A percentile compares a stretch with the other conserved stretches of the same genome.
Evolutionary conservation across 257 asterid species (phyloP).

Genomic region (Leonotis leonurus): DNA sequence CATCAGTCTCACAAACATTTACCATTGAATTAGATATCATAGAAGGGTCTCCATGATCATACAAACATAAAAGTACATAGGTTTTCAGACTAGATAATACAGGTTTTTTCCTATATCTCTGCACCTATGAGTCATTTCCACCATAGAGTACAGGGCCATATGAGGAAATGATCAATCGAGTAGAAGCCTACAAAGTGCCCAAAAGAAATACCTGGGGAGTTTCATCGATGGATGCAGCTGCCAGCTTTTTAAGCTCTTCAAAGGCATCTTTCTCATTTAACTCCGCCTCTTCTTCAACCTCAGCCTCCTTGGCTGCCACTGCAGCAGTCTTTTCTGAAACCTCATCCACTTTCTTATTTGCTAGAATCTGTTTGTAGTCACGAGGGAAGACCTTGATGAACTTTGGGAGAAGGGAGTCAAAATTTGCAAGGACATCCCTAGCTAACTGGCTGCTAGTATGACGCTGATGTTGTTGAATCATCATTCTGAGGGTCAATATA

Average conservation of each 20-base stretch:
- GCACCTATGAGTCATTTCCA: not conserved
- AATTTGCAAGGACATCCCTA: slow-evolving; percentile 68
- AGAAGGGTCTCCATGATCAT: not conserved
- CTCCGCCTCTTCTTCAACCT: slow-evolving; percentile 58
- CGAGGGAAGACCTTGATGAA: slow-evolving; percentile 92
- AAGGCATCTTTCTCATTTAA: slow-evolving; percentile 77
- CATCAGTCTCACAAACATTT: not conserved
- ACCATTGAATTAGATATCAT: not conserved
- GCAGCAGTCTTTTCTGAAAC: slow-evolving; percentile 38
- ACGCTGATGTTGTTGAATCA: slow-evolving; percentile 98
- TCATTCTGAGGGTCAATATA: slow-evolving; percentile 63
- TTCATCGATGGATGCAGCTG: slow-evolving; percentile 38
- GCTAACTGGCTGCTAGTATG: slow-evolving; percentile 87
- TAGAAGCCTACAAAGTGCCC: not conserved
- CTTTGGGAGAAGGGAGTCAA: slow-evolving; percentile 65
- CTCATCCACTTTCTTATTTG: slow-evolving; percentile 51
- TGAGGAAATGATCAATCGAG: not conserved
- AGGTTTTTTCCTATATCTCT: not conserved
- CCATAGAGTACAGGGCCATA: not conserved
- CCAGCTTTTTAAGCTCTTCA: slow-evolving; percentile 86
- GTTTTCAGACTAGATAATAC: not conserved
- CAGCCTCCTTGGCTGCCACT: slow-evolving; percentile 48
- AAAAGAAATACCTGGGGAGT: slow-evolving; percentile 40
- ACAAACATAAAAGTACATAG: not conserved
- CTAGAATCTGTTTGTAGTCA: slow-evolving; percentile 77